A percentile compares a stretch with the other conserved stretches of the same genome.
Evolutionary conservation across 2,329 filamentous ascomycete species (phyloP).

Genomic region (Cladorrhinum sp.): DNA sequence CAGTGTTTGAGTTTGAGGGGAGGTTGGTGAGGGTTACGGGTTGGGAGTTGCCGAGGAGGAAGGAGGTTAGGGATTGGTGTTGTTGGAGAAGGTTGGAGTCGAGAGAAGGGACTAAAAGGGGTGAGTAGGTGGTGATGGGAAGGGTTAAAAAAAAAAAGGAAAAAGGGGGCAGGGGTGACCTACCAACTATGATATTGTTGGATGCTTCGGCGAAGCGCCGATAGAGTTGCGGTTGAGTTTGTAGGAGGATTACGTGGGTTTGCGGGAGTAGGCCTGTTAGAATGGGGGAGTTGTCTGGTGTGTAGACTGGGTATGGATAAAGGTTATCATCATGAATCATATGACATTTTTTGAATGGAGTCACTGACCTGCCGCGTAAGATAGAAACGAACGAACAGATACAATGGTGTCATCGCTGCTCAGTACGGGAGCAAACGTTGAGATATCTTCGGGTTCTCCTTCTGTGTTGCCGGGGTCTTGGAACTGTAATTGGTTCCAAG

Average conservation of each 20-base stretch:
- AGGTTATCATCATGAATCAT: background rate
- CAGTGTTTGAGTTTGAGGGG: conserved; percentile 24
- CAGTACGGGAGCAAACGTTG: conserved; percentile 43
- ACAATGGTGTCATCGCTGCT: conserved; percentile 34
- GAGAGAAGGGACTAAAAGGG: conserved; percentile 27
- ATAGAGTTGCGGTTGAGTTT: conserved; percentile 1
- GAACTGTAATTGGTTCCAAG: conserved; percentile 54
- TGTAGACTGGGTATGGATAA: background rate
- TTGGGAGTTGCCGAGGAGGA: background rate
- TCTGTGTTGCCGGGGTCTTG: conserved; percentile 10
- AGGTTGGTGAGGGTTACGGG: conserved; percentile 12
- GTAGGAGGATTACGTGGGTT: conserved; percentile 14
- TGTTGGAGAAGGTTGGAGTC: conserved; percentile 28
- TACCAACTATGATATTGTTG: conserved; percentile 33
- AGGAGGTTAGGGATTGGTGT: conserved; percentile 19
- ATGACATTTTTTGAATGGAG: background rate
- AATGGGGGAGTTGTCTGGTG: background rate
- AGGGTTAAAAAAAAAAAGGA: background rate
- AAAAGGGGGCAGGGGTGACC: background rate
- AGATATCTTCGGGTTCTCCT: conserved; percentile 48
- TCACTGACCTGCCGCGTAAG: conserved; percentile 48
- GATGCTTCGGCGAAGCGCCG: conserved; percentile 28
- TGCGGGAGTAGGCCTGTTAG: conserved; percentile 22
- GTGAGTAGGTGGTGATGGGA: conserved; percentile 14
- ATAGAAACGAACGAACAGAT: conserved; percentile 35